Percentiles rank a stretch among this genome's conserved stretches.
phyloP scores from a whole-genome alignment of 148 eudicot species.

The Camellia japonica region DNA sequence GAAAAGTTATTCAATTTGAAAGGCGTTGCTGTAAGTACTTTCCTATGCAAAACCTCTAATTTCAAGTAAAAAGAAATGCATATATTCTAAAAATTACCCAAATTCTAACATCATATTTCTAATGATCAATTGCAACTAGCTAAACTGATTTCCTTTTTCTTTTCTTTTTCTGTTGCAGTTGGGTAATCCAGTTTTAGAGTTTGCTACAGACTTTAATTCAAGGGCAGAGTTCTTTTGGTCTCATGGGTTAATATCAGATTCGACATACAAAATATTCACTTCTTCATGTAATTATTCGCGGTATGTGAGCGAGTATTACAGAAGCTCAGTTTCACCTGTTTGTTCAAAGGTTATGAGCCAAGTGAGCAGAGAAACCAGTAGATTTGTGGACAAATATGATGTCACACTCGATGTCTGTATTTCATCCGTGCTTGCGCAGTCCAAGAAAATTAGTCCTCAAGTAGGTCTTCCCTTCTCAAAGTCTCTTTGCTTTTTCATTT shows the following conservation, averaged over 20 bases:
- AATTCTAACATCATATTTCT: no score
- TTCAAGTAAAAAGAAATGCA: no score
- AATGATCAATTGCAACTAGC: no score
- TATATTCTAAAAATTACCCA: no score
- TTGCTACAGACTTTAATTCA: constrained; percentile 83
- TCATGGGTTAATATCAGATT: constrained; percentile 92
- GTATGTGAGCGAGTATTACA: constrained; percentile 77
- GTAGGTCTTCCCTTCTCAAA: constrained; percentile 24
- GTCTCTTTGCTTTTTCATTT: background rate
- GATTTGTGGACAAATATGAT: constrained; percentile 90
- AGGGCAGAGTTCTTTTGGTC: constrained; percentile 99
- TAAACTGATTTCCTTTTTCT: no score
- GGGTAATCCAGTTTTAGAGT: constrained; percentile 95
- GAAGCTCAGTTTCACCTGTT: constrained; percentile 63
- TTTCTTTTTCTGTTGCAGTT: constrained; percentile 38
- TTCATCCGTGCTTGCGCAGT: constrained; percentile 79
- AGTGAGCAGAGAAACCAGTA: constrained; percentile 81
- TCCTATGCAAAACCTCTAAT: background rate
- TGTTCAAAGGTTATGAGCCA: constrained; percentile 77
- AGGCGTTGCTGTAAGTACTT: constrained; percentile 81
- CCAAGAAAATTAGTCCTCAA: constrained; percentile 74
- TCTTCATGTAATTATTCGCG: constrained; percentile 85
- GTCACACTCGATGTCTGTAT: constrained; percentile 96
- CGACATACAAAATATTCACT: constrained; percentile 80
- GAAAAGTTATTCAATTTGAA: constrained; percentile 71